Base-by-base conservation (phyloP, 306 rosid genomes). In the Cucurbita maxima region DNA sequence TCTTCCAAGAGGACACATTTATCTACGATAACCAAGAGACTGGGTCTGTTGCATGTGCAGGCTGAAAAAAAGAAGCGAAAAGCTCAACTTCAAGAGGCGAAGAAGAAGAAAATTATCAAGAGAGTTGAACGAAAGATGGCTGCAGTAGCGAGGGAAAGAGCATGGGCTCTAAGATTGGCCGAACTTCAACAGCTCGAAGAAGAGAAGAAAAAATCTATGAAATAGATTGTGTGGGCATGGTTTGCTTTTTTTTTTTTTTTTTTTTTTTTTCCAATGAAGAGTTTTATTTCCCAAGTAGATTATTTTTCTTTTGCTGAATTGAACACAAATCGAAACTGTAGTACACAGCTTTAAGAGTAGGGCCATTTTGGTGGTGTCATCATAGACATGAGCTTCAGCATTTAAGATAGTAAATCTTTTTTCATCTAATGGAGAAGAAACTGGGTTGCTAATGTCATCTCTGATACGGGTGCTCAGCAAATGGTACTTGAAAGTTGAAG, bases 111-210 rank as follows among this genome's bases (percentile, higher is more conserved):
- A 80, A 76, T 67, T 45, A 82, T 87, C 47, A 75, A 86, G 85
- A 86, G 79, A 76, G 89, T 95, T 54, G 99, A 95, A 82, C 87
- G 87, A 3, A 95, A 91, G 80, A 95, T 95, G 96, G 97, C 97
- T 74, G 96, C 92, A 60, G 97, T 95, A 67, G 99, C 97, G 38
- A 88, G 99, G 81, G 90, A 86, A 41, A 86, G 95, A 67, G 91
- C 81, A 12, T 89, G 92, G 95, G 78, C 87, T 60, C 82, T 75
- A 75, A 92, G 92, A 76, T 75, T 92, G 69, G 84, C 79, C 11
- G 86, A 89, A 77, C 83, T 92, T 88, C 90, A 87, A 84, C 80
- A 76, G 75, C 88, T 83, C 5, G 94, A 87, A 74, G 87, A 82
- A 79, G 89, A 86, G 82, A 89, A 85, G 90, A 87, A 87, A 77